Evolutionary conservation across 1,139 yeast genomes (phyloP), one percentile per base, ranked within the genome.

Genomic region (Yamadazyma membranifaciens): DNA sequence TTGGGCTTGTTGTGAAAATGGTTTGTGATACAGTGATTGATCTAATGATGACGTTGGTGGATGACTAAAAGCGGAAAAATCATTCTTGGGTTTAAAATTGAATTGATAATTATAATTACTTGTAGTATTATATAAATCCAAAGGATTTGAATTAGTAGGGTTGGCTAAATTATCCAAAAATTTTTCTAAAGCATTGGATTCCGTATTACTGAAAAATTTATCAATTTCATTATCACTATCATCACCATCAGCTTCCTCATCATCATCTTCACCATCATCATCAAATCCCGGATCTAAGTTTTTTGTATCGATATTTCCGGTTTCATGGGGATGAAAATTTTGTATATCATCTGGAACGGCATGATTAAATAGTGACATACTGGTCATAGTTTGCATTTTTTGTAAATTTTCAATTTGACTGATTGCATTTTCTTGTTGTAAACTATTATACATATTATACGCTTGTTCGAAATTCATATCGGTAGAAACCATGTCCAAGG

Each of bases 391-490:
- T 37, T 36, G 39, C n/a, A 65, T 71, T 48, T 59, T 62, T 45
- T 67, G 69, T 46, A 72, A 62, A 43, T 61, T 65, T 44, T 69
- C 75, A 31, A 71, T 59, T 22, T 66, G 66, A 25, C 52, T 52
- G 28, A 60, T 38, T 16, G 73, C 73, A 36, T 63, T 59, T 41
- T 67, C 69, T 39, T 69, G 73, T 50, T 70, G 76, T 39, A 70
- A 54, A 34, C 58, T 60, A 34, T 63, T 57, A 51, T 69, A 72
- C 69, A 69, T 66, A 29, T 59, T 51, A 49, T 68, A 72, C 17
- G 76, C 76, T 53, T 69, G 75, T 56, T 72, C 77, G 42, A 72
- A 71, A 45, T 71, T 72, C 76, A 72, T 71, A 53, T 70, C 75
- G 11, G 61, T 52, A n/a, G 65, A 55, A 28, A 62, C 60, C 57